These are phyloP conservation scores for Thinopyrum elongatum DNA, from an alignment of 176 grass and related monocot genomes.

Conservation along the genomic window DNA sequence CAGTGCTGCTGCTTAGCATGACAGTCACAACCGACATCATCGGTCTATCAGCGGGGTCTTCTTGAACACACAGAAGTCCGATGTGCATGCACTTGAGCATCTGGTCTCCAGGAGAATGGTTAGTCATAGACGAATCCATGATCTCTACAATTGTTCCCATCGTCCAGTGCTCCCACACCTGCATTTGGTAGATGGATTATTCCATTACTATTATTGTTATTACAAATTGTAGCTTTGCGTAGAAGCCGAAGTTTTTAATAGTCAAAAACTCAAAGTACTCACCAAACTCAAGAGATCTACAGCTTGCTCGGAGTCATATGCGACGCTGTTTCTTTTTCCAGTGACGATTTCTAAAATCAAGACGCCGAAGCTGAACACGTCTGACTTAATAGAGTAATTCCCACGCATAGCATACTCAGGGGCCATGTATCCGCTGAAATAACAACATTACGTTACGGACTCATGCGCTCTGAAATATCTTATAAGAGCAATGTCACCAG, in stretches of 20 bases:
- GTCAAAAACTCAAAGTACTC: slow-evolving; percentile 15
- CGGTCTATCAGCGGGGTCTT: slow-evolving; percentile 49
- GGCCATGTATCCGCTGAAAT: slow-evolving; percentile 53
- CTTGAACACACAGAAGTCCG: slow-evolving; percentile 76
- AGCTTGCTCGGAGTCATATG: slow-evolving; percentile 25
- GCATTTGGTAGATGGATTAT: not conserved
- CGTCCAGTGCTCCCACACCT: slow-evolving; percentile 76
- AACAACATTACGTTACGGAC: not conserved
- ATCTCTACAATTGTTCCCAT: slow-evolving; percentile 40
- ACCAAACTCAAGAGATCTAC: slow-evolving; percentile 57
- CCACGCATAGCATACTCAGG: slow-evolving; percentile 68
- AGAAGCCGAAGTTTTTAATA: not conserved
- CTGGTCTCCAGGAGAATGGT: slow-evolving; percentile 40
- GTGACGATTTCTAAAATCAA: slow-evolving; percentile 71
- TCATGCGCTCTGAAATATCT: not conserved
- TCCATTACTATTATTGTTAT: not conserved
- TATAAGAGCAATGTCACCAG: not conserved
- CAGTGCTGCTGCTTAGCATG: slow-evolving; percentile 60
- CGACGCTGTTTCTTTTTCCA: slow-evolving; percentile 49
- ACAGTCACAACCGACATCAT: slow-evolving; percentile 57
- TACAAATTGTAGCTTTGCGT: not conserved
- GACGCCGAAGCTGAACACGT: slow-evolving; percentile 73
- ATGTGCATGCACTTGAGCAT: slow-evolving; percentile 54
- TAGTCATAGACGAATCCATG: slow-evolving; percentile 41
- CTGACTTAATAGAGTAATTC: slow-evolving; percentile 66